phyloP scores from a whole-genome alignment of 306 rosid species.

The Rubus parviflorus region DNA sequence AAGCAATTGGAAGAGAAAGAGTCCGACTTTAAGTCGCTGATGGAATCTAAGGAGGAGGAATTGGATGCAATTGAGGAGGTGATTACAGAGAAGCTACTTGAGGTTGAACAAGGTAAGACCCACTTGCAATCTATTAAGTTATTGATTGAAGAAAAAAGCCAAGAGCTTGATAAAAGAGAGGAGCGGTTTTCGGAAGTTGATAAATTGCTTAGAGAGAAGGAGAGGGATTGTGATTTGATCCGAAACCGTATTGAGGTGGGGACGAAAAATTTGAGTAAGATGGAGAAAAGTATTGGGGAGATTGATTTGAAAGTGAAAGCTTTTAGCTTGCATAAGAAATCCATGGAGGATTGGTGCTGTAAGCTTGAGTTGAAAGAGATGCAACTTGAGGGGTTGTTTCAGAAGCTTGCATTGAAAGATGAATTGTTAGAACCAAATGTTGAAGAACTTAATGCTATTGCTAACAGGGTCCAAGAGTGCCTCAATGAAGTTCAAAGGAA shows the following conservation, averaged over 20 bases:
- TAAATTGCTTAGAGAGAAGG: not conserved
- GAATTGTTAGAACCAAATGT: not conserved
- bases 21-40: not conserved
- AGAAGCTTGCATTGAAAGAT: conserved; percentile 2
- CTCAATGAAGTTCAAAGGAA: not conserved
- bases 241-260: not conserved
- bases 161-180: not conserved
- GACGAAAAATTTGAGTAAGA: not conserved
- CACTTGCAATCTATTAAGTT: not conserved
- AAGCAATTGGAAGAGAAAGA: not conserved
- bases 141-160: not conserved
- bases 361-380: conserved; percentile 7
- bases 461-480: not conserved
- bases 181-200: conserved; percentile 2
- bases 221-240: not conserved
- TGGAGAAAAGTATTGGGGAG: not conserved
- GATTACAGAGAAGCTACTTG: not conserved
- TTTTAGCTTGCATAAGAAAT: not conserved
- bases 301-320: not conserved
- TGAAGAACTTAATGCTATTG: not conserved
- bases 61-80: not conserved
- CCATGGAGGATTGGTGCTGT: not conserved
- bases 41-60: not conserved
- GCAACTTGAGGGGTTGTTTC: not conserved
- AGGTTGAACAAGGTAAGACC: not conserved